Evolutionary conservation across 2,329 filamentous ascomycete species (phyloP), one percentile per base, ranked within the genome.

Genomic region (Graphilbum sp.): DNA sequence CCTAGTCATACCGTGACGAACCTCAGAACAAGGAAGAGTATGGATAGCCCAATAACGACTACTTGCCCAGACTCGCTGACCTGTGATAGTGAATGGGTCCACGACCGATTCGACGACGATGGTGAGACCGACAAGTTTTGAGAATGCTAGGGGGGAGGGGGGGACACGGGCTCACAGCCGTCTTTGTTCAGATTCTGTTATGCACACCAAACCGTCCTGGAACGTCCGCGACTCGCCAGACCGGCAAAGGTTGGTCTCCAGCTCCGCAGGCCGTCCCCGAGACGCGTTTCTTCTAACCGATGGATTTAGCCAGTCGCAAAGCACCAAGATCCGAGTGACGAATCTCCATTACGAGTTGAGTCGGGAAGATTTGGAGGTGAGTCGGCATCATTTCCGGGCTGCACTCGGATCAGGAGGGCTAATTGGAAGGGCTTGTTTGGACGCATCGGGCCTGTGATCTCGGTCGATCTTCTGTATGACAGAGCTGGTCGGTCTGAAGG

Each of bases 301-400:
- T 2, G 16, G 5, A 7, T 2, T 5, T 21, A 34, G 23, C 36
- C 5, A 13, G 12, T 18, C 25, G 2, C 18, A 32, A 40, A 75
- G 77, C 48, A 66, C 76, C 34, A 88, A 84, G 58, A 59, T 95
- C 47, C 78, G 79, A 46, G 79, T 94, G 43, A 84, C 92, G 44
- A 94, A 94, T 54, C 63, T 95, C 41, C 87, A 95, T 57, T 95
- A 93, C 57, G 87, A 95, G 43, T 68, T 95, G 45, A 87, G 80
- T 12, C 75, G 88, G 56, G 76, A 79, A 29, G 87, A 94, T 52
- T 67, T 94, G 38, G 45, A 93, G 84, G 27, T 29, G 13, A 12
- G 27, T 29, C 27, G 15, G 11, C 7, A n/a, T 12, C 7, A 12
- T 12, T 12, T 7, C 23, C 12, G 23, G 23, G 23, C 23, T 12